These are phyloP conservation scores for Tolypocladium ovalisporum DNA, from an alignment of 2,329 filamentous ascomycete species.

Conservation along the genomic window DNA sequence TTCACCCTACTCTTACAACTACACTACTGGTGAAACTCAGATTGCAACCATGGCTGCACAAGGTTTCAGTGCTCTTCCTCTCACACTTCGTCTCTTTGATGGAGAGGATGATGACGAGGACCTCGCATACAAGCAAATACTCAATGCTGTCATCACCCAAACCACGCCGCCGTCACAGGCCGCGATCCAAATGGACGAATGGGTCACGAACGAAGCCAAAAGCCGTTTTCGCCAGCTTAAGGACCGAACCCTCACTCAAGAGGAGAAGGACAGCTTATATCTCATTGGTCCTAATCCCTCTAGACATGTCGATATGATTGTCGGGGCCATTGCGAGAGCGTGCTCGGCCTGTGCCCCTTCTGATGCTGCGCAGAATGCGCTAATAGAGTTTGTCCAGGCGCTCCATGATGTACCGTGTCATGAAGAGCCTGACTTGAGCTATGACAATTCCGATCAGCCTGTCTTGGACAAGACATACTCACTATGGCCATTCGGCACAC, in stretches of 20 bases:
- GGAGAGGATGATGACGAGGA: slow-evolving; percentile 4
- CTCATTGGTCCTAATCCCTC: slow-evolving; percentile 3
- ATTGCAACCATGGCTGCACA: neutral
- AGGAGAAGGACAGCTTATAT: neutral
- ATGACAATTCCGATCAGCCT: neutral
- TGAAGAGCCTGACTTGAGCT: slow-evolving; percentile 1
- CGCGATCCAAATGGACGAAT: slow-evolving; percentile 3
- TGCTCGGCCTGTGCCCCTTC: slow-evolving; percentile 4
- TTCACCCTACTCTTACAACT: neutral
- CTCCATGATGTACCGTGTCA: slow-evolving; percentile 2
- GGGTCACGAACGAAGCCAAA: slow-evolving; percentile 4
- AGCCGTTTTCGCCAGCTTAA: neutral
- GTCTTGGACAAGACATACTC: neutral
- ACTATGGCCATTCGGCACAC: slow-evolving; percentile 4
- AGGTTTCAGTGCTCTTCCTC: neutral
- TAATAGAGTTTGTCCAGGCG: slow-evolving; percentile 2
- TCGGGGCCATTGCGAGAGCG: slow-evolving; percentile 1
- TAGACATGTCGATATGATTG: slow-evolving; percentile 3
- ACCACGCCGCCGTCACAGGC: slow-evolving; percentile 1
- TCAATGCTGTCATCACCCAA: slow-evolving; percentile 1
- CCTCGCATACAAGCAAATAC: slow-evolving; percentile 3
- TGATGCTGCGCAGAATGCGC: slow-evolving; percentile 1
- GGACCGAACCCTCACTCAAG: neutral
- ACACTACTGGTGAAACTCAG: no score
- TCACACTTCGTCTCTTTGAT: slow-evolving; percentile 5